Evolutionary conservation across 306 rosid species (phyloP).

Genomic region (Ceratonia siliqua): DNA sequence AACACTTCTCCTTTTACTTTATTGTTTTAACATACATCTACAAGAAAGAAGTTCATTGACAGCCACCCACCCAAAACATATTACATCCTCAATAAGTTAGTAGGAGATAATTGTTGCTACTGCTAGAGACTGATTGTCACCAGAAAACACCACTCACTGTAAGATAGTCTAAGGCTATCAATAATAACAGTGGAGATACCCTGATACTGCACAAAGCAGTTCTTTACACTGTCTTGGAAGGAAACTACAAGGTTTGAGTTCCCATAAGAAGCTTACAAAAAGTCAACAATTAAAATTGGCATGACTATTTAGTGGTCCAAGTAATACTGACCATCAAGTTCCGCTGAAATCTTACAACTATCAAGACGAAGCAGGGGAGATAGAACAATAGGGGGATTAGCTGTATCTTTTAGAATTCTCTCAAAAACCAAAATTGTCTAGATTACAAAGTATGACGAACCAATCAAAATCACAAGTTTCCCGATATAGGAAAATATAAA

Average conservation of each 20-base stretch:
- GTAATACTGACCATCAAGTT: conserved; percentile 8
- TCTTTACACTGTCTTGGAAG: conserved; percentile 18
- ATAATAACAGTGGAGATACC: conserved; percentile 26
- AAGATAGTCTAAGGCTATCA: conserved; percentile 14
- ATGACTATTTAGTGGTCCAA: conserved; percentile 33
- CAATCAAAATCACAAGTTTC: conserved; percentile 31
- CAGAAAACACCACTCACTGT: neutral
- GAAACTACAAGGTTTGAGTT: conserved; percentile 30
- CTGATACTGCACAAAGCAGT: conserved; percentile 29
- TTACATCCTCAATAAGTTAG: conserved; percentile 22
- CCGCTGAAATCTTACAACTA: conserved; percentile 5
- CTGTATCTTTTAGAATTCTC: conserved; percentile 10
- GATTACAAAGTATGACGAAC: neutral
- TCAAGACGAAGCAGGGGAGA: neutral
- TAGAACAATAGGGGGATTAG: neutral
- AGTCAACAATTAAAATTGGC: neutral
- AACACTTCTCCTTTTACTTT: conserved; percentile 23
- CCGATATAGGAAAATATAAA: neutral
- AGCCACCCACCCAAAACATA: conserved; percentile 19
- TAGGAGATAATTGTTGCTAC: conserved; percentile 2
- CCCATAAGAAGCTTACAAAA: conserved; percentile 27
- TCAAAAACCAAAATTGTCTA: conserved; percentile 20
- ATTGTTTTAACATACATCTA: conserved; percentile 12
- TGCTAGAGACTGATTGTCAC: conserved; percentile 19
- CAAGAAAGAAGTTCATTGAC: conserved; percentile 8